Conservation (phyloP, 176 grass and related monocot species). For the Raddia guianensis region DNA sequence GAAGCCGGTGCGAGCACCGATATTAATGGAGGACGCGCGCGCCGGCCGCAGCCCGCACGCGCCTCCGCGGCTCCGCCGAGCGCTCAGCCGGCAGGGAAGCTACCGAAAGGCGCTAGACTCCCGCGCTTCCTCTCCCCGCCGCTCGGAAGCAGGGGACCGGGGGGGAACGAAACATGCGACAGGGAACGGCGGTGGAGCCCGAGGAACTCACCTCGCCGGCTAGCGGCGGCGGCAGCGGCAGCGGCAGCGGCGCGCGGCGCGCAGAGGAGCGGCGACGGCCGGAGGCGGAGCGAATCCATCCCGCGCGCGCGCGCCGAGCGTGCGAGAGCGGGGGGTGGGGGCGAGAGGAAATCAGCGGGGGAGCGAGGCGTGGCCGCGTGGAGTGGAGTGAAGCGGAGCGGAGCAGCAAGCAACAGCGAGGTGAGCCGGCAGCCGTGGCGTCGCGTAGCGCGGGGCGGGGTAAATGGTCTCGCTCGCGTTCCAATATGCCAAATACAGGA, state of each 20-base stretch:
- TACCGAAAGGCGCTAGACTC: neutral
- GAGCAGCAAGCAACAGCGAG: neutral
- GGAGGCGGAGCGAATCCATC: constrained; percentile 55
- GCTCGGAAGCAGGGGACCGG: neutral
- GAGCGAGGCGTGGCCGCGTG: neutral
- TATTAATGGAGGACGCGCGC: too few species aligned
- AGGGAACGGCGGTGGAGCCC: too few species aligned
- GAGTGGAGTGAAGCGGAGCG: neutral
- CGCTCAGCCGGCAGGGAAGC: neutral
- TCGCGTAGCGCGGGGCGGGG: neutral
- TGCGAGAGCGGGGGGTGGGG: neutral
- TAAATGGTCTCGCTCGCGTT: too few species aligned
- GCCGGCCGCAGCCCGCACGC: too few species aligned
- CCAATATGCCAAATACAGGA: too few species aligned
- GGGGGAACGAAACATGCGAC: neutral
- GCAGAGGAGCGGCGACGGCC: constrained; percentile 43
- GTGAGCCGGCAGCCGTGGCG: neutral
- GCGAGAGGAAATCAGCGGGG: neutral
- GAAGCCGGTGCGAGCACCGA: too few species aligned
- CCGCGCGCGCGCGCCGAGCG: neutral
- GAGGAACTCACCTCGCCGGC: constrained; percentile 38
- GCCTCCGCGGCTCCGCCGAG: too few species aligned
- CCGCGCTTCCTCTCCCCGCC: too few species aligned
- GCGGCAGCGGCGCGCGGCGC: constrained; percentile 19
- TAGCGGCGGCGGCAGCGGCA: constrained; percentile 10